phyloP scores from a whole-genome alignment of 208 protist species.

The Trypanosoma lewisi region DNA sequence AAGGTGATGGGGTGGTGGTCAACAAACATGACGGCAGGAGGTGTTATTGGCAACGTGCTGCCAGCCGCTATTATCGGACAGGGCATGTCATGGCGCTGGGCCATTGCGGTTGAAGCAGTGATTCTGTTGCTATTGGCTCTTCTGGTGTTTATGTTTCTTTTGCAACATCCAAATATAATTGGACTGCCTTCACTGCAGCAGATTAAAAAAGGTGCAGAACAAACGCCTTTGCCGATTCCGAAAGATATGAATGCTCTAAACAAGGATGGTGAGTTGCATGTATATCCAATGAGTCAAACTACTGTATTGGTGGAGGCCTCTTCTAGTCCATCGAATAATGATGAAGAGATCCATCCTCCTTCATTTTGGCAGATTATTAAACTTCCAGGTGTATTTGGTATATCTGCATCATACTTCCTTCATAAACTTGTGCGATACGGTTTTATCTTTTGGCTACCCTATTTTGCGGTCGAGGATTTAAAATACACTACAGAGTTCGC shows the following conservation, averaged over 20 bases:
- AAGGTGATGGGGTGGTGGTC: conserved; percentile 38
- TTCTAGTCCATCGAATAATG: too few species aligned
- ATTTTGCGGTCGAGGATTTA: conserved; percentile 39
- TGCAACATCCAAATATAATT: conserved; percentile 28
- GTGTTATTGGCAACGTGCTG: conserved; percentile 35
- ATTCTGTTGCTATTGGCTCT: conserved; percentile 5
- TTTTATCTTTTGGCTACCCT: conserved; percentile 51
- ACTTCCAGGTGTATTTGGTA: conserved; percentile 19
- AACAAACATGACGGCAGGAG: conserved; percentile 36
- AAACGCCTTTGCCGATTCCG: background rate
- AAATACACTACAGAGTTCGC: conserved; percentile 20
- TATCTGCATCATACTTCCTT: conserved; percentile 33
- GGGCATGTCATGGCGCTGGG: conserved; percentile 23
- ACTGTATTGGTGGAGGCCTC: background rate
- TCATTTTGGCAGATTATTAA: conserved; percentile 12
- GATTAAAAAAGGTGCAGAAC: background rate
- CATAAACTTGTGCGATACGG: conserved; percentile 47
- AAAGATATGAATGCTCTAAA: background rate
- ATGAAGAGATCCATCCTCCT: background rate
- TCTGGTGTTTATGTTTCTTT: conserved; percentile 7
- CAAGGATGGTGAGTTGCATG: conserved; percentile 15
- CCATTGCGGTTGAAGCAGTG: conserved; percentile 15
- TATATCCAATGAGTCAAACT: background rate
- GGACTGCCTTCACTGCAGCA: conserved; percentile 26
- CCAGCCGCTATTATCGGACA: conserved; percentile 24